A percentile compares a stretch with the other conserved stretches of the same genome.
Conservation (phyloP, 2,329 filamentous ascomycete species). For the Diaporthe velutina region DNA sequence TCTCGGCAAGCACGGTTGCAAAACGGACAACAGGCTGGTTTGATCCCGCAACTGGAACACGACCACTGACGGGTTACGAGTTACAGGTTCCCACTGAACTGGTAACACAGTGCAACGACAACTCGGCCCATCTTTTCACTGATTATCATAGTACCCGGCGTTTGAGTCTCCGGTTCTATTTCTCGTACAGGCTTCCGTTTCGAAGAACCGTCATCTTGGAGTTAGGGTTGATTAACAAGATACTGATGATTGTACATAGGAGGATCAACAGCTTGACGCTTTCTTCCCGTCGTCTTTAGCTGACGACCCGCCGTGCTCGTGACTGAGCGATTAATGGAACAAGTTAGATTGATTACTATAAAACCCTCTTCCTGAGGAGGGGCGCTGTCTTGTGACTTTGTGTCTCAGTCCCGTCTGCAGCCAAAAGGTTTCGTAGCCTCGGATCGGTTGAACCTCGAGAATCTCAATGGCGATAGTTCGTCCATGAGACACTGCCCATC, state of each 20-base stretch:
- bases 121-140: slow-evolving; percentile 33
- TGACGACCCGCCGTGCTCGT: slow-evolving; percentile 9
- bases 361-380: neutral
- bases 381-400: neutral
- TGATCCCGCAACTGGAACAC: slow-evolving; percentile 38
- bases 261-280: slow-evolving; percentile 22
- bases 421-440: neutral
- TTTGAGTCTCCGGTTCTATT: slow-evolving; percentile 1
- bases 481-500: neutral
- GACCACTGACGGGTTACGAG: slow-evolving; percentile 40
- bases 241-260: slow-evolving; percentile 41
- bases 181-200: neutral
- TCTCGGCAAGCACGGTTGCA: slow-evolving; percentile 18
- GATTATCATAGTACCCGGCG: slow-evolving; percentile 39
- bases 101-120: slow-evolving; percentile 39
- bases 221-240: slow-evolving; percentile 33
- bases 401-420: neutral
- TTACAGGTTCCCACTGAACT: slow-evolving; percentile 40
- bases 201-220: slow-evolving; percentile 22
- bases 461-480: slow-evolving; percentile 7
- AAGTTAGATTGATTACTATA: slow-evolving; percentile 31
- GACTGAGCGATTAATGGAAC: slow-evolving; percentile 19
- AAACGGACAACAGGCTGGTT: slow-evolving; percentile 40
- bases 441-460: neutral
- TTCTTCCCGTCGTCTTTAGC: slow-evolving; percentile 11